Conservation (phyloP, 331 rosid genomes). For the Malus hybrid region DNA sequence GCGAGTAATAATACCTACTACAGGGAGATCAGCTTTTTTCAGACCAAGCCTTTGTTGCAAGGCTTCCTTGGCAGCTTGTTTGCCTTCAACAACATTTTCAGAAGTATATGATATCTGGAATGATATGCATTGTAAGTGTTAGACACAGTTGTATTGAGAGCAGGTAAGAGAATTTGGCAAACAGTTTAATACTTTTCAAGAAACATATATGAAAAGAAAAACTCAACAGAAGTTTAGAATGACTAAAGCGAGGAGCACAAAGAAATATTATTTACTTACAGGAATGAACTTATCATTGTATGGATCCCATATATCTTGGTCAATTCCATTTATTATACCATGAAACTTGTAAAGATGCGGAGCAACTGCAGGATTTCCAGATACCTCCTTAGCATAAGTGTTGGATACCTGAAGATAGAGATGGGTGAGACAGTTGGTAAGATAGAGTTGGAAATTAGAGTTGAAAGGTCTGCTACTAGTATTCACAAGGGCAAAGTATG, state of each 20-base stretch:
- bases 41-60: slow-evolving; percentile 64
- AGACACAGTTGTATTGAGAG: slow-evolving; percentile 23
- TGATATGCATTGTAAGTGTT: slow-evolving; percentile 10
- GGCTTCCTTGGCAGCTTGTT: slow-evolving; percentile 77
- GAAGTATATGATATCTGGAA: slow-evolving; percentile 61
- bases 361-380: slow-evolving; percentile 44
- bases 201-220: not conserved
- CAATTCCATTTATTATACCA: slow-evolving; percentile 84
- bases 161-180: not conserved
- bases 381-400: slow-evolving; percentile 61
- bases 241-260: not conserved
- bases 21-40: slow-evolving; percentile 47
- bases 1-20: slow-evolving; percentile 67
- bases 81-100: slow-evolving; percentile 66
- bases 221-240: not conserved
- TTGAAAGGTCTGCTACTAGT: not conserved
- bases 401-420: slow-evolving; percentile 54
- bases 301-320: slow-evolving; percentile 84
- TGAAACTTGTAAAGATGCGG: slow-evolving; percentile 70
- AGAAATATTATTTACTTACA: slow-evolving; percentile 41
- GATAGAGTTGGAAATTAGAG: not conserved
- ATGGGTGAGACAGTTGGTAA: slow-evolving; percentile 2
- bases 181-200: not conserved
- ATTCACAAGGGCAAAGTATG: not conserved
- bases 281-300: slow-evolving; percentile 61